Percentiles rank a stretch among this genome's conserved stretches.
phyloP scores from a whole-genome alignment of 2,329 filamentous ascomycete species.

The Podosphaera leucotricha region DNA sequence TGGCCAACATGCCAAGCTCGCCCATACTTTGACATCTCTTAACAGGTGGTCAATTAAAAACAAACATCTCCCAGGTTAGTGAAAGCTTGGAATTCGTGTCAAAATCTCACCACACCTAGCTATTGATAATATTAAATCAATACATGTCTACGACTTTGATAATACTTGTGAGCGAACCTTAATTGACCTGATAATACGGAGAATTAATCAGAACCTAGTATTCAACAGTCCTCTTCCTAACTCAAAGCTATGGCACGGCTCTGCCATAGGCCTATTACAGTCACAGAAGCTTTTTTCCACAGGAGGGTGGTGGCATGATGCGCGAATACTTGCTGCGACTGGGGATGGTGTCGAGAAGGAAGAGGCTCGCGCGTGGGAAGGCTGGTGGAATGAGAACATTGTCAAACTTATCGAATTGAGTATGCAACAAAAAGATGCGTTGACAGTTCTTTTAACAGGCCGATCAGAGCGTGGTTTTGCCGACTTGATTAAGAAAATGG shows the following conservation, averaged over 20 bases:
- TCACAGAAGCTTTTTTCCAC: conserved; percentile 53
- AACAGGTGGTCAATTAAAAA: conserved; percentile 65
- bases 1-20: conserved; percentile 6
- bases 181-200: background rate
- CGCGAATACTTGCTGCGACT: conserved; percentile 61
- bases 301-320: conserved; percentile 96
- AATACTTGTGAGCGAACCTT: conserved; percentile 49
- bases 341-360: conserved; percentile 64
- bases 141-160: conserved; percentile 96
- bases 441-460: conserved; percentile 73
- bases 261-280: conserved; percentile 54
- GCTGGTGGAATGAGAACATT: conserved; percentile 93
- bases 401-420: conserved; percentile 58
- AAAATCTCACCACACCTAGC: conserved; percentile 17
- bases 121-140: conserved; percentile 44
- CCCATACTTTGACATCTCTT: conserved; percentile 46
- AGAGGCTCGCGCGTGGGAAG: conserved; percentile 63
- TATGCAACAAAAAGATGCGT: conserved; percentile 60
- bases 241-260: conserved; percentile 59
- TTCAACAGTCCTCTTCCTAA: conserved; percentile 86
- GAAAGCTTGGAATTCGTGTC: conserved; percentile 21
- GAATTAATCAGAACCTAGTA: conserved; percentile 25
- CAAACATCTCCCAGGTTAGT: conserved; percentile 42
- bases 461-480: conserved; percentile 56
- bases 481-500: conserved; percentile 60